These are phyloP conservation scores for Byssothecium circinans DNA, from an alignment of 2,329 filamentous ascomycete species.

Conservation along the genomic window DNA sequence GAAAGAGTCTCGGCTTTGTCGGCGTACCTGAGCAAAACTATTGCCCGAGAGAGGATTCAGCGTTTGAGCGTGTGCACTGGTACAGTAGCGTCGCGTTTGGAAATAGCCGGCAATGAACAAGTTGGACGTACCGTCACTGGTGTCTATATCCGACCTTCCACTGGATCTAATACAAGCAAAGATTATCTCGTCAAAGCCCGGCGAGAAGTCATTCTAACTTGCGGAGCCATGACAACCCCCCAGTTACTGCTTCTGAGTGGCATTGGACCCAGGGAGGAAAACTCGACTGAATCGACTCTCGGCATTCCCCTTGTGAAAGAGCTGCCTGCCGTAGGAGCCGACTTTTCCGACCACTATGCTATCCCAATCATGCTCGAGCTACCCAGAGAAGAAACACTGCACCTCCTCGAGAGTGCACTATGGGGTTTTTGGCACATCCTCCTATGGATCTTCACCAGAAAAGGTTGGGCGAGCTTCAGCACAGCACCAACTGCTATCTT, in stretches of 20 bases:
- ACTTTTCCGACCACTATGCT: slow-evolving; percentile 17
- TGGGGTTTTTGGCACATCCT: slow-evolving; percentile 16
- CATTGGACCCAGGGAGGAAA: slow-evolving; percentile 12
- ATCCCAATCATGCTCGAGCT: slow-evolving; percentile 16
- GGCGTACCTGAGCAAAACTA: slow-evolving; percentile 9
- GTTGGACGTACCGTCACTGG: slow-evolving; percentile 10
- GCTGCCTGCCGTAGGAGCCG: slow-evolving; percentile 14
- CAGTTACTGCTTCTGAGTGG: slow-evolving; percentile 17
- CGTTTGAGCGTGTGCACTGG: slow-evolving; percentile 12
- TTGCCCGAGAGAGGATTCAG: slow-evolving; percentile 12
- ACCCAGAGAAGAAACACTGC: slow-evolving; percentile 11
- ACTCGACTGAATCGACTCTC: slow-evolving; percentile 11
- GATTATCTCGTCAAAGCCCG: slow-evolving; percentile 15
- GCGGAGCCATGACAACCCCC: slow-evolving; percentile 15
- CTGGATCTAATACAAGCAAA: slow-evolving; percentile 4
- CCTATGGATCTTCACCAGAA: slow-evolving; percentile 14
- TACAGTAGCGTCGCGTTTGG: slow-evolving; percentile 11
- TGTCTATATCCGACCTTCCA: slow-evolving; percentile 12
- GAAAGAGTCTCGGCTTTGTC: slow-evolving; percentile 14
- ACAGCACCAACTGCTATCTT: slow-evolving; percentile 12
- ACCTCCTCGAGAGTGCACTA: slow-evolving; percentile 11
- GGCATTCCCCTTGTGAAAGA: slow-evolving; percentile 15
- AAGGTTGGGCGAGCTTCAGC: slow-evolving; percentile 10
- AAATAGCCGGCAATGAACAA: slow-evolving; percentile 11
- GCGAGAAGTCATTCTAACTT: slow-evolving; percentile 15